Percentiles rank a stretch among this genome's conserved stretches.
Evolutionary conservation across 1,139 yeast genomes (phyloP).

Genomic region (Saccharomyces pastorianus): DNA sequence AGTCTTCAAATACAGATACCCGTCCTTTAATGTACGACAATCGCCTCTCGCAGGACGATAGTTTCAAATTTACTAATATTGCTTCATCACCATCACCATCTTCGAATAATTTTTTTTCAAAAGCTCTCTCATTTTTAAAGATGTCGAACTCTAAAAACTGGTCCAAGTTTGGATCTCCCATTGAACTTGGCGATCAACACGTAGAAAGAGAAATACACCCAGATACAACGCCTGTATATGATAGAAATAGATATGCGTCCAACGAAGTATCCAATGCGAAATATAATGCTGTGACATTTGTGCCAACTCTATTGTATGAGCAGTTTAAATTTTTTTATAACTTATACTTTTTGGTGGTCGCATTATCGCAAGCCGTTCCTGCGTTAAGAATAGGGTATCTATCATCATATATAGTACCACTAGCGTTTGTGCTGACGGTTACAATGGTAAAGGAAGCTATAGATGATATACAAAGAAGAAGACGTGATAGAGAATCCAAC

Average conservation of each 20-base stretch:
- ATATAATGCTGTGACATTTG: conserved; percentile 78
- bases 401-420: conserved; percentile 86
- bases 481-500: conserved; percentile 85
- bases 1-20: conserved; percentile 21
- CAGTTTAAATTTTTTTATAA: conserved; percentile 97
- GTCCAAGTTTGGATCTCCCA: conserved; percentile 6
- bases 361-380: conserved; percentile 89
- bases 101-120: not conserved
- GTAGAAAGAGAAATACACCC: conserved; percentile 37
- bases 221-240: conserved; percentile 33
- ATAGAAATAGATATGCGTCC: conserved; percentile 44
- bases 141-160: not conserved
- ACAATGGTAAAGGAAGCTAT: conserved; percentile 95
- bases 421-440: conserved; percentile 83
- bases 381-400: conserved; percentile 86
- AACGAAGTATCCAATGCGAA: conserved; percentile 92
- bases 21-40: conserved; percentile 12
- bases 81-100: conserved; percentile 1
- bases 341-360: conserved; percentile 82
- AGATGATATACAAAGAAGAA: conserved; percentile 84
- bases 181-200: conserved; percentile 31
- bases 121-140: not conserved
- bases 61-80: conserved; percentile 3
- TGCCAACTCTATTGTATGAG: conserved; percentile 84
- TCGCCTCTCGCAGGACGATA: conserved; percentile 11